Evolutionary conservation across 371 early-diverging fungal genomes (phyloP).

Genomic region (Rhizomucor pusillus): DNA sequence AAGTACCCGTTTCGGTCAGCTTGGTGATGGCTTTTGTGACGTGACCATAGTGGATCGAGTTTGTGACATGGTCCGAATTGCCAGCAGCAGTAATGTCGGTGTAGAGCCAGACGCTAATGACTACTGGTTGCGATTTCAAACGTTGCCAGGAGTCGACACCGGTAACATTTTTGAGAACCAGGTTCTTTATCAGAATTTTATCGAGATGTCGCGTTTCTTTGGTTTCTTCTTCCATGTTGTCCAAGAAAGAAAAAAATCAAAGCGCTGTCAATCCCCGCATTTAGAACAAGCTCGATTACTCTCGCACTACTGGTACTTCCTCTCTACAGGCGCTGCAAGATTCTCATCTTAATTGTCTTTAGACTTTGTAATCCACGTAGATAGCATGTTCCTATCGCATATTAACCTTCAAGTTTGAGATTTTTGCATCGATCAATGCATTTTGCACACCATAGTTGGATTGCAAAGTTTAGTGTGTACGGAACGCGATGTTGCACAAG

Average conservation of each 20-base stretch:
- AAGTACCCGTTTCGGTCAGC: constrained; percentile 70
- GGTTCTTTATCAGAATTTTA: constrained; percentile 78
- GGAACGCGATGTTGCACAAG: too few relatives aligned
- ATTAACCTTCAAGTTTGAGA: too few relatives aligned
- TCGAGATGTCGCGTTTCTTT: constrained; percentile 42
- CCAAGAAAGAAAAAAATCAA: not conserved
- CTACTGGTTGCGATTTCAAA: constrained; percentile 81
- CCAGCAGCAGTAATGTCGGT: constrained; percentile 80
- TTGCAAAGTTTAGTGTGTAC: too few relatives aligned
- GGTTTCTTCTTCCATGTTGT: constrained; percentile 1
- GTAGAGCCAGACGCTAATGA: constrained; percentile 70
- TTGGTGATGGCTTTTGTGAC: constrained; percentile 75
- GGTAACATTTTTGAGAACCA: constrained; percentile 80
- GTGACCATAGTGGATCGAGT: constrained; percentile 84
- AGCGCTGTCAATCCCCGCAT: not conserved
- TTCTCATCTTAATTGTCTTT: too few relatives aligned
- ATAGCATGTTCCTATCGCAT: too few relatives aligned
- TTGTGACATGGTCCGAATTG: constrained; percentile 67
- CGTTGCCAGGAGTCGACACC: constrained; percentile 96
- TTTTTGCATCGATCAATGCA: too few relatives aligned
- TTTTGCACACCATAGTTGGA: too few relatives aligned
- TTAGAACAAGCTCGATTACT: too few relatives aligned
- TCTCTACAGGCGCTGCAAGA: too few relatives aligned
- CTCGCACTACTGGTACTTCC: too few relatives aligned
- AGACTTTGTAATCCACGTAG: too few relatives aligned